Base-by-base conservation (phyloP, 1,284 basidiomycete species). In the Austroboletus niveus region DNA sequence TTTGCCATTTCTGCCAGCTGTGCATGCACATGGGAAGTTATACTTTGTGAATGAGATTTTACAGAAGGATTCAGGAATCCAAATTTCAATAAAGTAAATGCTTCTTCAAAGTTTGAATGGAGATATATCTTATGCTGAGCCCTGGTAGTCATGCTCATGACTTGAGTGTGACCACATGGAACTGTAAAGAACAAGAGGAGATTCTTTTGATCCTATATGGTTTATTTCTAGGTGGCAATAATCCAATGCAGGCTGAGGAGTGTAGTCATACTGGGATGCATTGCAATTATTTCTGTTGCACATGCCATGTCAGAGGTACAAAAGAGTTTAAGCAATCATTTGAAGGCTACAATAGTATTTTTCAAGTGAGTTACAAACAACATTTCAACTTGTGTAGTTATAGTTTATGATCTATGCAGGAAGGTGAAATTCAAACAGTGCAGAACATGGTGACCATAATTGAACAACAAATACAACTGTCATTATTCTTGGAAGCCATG, bases 241-340 rank as follows among this genome's bases (percentile, higher is more conserved):
- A 73, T 50, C 70, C 68, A 0, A 71, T 72, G 70, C 71, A 72
- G 42, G 64, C 64, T 0, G 64, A 73, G 42, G 51, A 57, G 14
- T 70, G 65, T 31, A 66, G 67, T 36, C 68, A 71, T 2, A 57
- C 45, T 17, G 63, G 69, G 0, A 48, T 71, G 0, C 54, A 49
- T 0, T 55, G 60, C 3, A 72, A 71, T n/a, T 52, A 57, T 41
- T 66, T 68, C 44, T 72, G 70, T 48, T 49, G 62, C 1, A 62
- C 53, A 1, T 72, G 70, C 36, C 32, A 63, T 32, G 62, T 61
- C 22, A 64, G 68, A 1, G 64, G 68, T 0, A 62, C 58, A 0
- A 53, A 61, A 20, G 56, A 41, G 8, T 48, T 57, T 20, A 49
- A 69, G 65, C 36, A 47, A 4, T 53, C 55, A 0, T 48, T 58